Percentiles rank a stretch among this genome's conserved stretches.
phyloP scores from a whole-genome alignment of 202 grass and related monocot species.

The Schoenoplectus triqueter region DNA sequence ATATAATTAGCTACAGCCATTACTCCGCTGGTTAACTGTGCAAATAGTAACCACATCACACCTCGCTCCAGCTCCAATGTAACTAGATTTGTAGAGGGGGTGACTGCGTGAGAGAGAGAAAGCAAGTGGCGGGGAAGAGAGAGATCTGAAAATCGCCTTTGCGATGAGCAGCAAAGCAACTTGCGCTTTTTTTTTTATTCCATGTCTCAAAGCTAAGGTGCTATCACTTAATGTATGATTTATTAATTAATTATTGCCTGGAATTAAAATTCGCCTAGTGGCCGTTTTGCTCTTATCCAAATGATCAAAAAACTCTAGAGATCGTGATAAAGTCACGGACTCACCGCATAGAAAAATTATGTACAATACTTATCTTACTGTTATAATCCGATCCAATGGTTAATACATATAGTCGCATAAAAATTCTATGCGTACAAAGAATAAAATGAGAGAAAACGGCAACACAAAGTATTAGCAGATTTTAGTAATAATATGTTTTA shows the following conservation, averaged over 20 bases:
- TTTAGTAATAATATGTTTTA: too few species aligned
- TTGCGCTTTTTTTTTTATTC: conserved; percentile 4
- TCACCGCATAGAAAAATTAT: not conserved
- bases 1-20: conserved; percentile 25
- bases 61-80: not conserved
- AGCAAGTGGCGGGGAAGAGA: not conserved
- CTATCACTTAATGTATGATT: not conserved
- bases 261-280: not conserved
- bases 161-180: not conserved
- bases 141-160: conserved; percentile 15
- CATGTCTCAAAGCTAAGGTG: not conserved
- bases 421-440: not conserved
- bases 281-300: conserved; percentile 36
- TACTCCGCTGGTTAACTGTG: not conserved
- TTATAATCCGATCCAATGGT: conserved; percentile 6
- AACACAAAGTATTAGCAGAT: not conserved
- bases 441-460: not conserved
- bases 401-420: not conserved
- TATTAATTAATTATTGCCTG: conserved; percentile 2
- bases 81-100: not conserved
- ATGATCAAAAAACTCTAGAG: too few species aligned
- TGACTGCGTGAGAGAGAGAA: not conserved
- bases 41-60: not conserved
- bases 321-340: too few species aligned
- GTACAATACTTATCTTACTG: not conserved